phyloP scores from a whole-genome alignment of 306 rosid species.

The Castanospermum australe region DNA sequence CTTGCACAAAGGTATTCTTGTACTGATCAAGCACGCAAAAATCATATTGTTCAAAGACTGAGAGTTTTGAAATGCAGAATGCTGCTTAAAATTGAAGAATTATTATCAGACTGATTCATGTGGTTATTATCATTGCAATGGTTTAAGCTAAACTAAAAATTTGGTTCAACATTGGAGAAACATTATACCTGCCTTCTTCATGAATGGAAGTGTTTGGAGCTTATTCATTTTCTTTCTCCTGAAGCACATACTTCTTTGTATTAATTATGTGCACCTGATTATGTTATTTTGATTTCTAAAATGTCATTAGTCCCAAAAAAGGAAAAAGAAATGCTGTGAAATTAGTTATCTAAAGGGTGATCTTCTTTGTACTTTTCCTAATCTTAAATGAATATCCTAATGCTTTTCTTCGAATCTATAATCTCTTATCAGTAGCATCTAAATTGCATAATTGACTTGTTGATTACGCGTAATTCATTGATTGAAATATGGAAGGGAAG shows the following conservation, averaged over 20 bases:
- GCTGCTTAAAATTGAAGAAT: not conserved
- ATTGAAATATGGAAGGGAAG: not conserved
- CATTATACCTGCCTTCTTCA: not conserved
- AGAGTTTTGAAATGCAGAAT: not conserved
- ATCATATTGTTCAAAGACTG: not conserved
- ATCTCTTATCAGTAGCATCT: not conserved
- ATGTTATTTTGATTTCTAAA: not conserved
- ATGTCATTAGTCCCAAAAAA: not conserved
- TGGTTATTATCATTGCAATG: not conserved
- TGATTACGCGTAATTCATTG: not conserved
- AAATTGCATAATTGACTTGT: not conserved
- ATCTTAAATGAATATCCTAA: constrained; percentile 8
- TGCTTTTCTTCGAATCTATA: not conserved
- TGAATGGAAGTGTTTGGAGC: not conserved
- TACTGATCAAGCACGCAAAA: constrained; percentile 3
- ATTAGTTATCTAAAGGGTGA: not conserved
- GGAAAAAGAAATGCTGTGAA: not conserved
- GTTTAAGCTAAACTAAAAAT: not conserved
- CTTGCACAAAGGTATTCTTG: not conserved
- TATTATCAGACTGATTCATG: not conserved
- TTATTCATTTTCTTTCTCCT: not conserved
- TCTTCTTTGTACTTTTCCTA: not conserved
- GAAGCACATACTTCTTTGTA: not conserved
- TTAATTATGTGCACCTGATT: not conserved
- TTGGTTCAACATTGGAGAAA: not conserved